Evolutionary conservation across 257 asterid genomes (phyloP).

Genomic region (Schizonepeta tenuifolia): DNA sequence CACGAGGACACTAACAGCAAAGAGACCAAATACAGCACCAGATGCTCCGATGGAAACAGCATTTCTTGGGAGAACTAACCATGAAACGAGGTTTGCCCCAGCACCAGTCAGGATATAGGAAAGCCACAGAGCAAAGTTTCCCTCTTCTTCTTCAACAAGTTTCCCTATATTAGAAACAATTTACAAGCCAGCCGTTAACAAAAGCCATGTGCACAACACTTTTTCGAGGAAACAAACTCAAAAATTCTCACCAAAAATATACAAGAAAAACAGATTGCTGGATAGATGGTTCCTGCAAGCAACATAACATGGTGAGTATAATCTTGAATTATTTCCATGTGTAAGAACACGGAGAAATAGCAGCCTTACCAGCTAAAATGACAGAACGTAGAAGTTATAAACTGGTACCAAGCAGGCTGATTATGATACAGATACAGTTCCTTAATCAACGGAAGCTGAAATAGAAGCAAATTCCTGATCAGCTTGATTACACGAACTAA

Average conservation of each 20-base stretch:
- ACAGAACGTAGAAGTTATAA: constrained; percentile 90
- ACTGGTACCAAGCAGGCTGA: constrained; percentile 92
- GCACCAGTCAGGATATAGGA: constrained; percentile 92
- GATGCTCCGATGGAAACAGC: constrained; percentile 97
- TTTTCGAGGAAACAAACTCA: constrained; percentile 20
- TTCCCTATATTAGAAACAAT: constrained; percentile 56
- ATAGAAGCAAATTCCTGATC: constrained; percentile 11
- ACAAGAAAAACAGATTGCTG: constrained; percentile 95
- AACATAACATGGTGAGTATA: constrained; percentile 14
- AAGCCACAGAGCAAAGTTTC: constrained; percentile 89
- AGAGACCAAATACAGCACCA: constrained; percentile 97
- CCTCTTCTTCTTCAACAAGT: constrained; percentile 99
- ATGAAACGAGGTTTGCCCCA: constrained; percentile 94
- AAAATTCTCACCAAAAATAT: constrained; percentile 79
- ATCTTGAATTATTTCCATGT: constrained; percentile 21
- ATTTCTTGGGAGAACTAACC: constrained; percentile 93
- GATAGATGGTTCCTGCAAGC: constrained; percentile 85
- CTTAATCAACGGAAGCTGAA: constrained; percentile 72
- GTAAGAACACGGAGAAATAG: constrained; percentile 25
- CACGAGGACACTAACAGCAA: constrained; percentile 93
- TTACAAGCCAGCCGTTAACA: constrained; percentile 19
- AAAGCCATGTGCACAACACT: neutral
- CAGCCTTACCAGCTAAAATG: constrained; percentile 81
- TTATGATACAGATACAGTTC: constrained; percentile 82
- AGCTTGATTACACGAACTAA: constrained; percentile 21